Evolutionary conservation across 352 stramenopile species (phyloP).

Genomic region (Saprolegnia parasitica): DNA sequence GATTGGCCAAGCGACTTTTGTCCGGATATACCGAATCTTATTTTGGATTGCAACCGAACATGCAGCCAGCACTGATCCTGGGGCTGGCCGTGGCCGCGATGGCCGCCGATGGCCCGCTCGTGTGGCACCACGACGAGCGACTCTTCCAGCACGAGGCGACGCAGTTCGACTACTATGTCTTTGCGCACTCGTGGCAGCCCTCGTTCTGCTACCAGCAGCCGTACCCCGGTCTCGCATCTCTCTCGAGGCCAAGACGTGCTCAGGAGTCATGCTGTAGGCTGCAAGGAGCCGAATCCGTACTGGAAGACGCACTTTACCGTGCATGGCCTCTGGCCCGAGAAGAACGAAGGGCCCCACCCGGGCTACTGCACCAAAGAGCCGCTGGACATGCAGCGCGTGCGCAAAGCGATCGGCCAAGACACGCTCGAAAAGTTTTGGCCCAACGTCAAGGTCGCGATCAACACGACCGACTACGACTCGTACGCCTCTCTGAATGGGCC

Average conservation of each 20-base stretch:
- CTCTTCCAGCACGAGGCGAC: slow-evolving; percentile 20
- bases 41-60: neutral
- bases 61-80: neutral
- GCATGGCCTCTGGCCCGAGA: slow-evolving; percentile 87
- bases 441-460: slow-evolving; percentile 64
- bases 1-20: neutral
- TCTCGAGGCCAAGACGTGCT: neutral
- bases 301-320: slow-evolving; percentile 86
- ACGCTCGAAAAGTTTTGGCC: slow-evolving; percentile 79
- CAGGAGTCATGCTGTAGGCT: slow-evolving; percentile 44
- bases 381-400: slow-evolving; percentile 62
- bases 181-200: slow-evolving; percentile 88
- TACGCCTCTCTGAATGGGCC: slow-evolving; percentile 35
- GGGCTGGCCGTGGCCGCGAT: neutral
- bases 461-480: slow-evolving; percentile 32
- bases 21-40: neutral
- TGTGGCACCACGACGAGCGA: neutral
- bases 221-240: slow-evolving; percentile 6
- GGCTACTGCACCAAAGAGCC: slow-evolving; percentile 65
- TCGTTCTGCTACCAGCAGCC: slow-evolving; percentile 70
- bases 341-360: slow-evolving; percentile 54
- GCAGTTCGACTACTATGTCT: slow-evolving; percentile 84
- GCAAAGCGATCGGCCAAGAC: slow-evolving; percentile 60
- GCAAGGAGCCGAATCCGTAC: slow-evolving; percentile 50
- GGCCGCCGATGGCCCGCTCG: neutral